Evolutionary conservation across 2,329 filamentous ascomycete species (phyloP).

Genomic region (Coniochaeta prunicola): DNA sequence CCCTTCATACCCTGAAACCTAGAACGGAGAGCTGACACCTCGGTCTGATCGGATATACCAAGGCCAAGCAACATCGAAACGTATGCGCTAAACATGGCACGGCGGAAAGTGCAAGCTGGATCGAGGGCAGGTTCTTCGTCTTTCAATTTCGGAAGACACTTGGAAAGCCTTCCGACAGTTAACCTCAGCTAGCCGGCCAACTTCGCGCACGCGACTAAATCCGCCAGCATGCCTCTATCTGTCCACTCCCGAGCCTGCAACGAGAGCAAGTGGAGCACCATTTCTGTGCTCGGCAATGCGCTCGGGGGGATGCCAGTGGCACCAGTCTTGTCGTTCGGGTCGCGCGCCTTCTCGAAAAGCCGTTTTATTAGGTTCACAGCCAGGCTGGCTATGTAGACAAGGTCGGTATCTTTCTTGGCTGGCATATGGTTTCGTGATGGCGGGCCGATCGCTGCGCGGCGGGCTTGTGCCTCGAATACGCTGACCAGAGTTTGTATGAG

Average conservation of each 20-base stretch:
- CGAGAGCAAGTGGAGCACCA: slow-evolving; percentile 58
- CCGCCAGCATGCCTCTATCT: slow-evolving; percentile 58
- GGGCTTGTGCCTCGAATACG: slow-evolving; percentile 46
- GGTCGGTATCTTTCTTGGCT: slow-evolving; percentile 38
- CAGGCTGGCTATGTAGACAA: slow-evolving; percentile 59
- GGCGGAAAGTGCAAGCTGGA: background rate
- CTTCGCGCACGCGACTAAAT: slow-evolving; percentile 32
- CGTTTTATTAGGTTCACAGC: slow-evolving; percentile 61
- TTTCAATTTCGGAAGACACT: background rate
- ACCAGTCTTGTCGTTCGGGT: slow-evolving; percentile 39
- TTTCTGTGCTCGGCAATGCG: slow-evolving; percentile 60
- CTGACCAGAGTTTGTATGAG: slow-evolving; percentile 61
- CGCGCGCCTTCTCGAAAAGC: slow-evolving; percentile 60
- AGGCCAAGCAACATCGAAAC: background rate
- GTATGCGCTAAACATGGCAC: background rate
- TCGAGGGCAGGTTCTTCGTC: background rate
- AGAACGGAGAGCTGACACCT: background rate
- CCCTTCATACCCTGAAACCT: background rate
- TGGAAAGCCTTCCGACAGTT: background rate
- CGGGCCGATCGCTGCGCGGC: slow-evolving; percentile 21
- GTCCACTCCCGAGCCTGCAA: slow-evolving; percentile 56
- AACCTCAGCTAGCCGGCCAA: background rate
- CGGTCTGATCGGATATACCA: background rate
- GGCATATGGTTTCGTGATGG: slow-evolving; percentile 14
- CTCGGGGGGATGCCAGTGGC: slow-evolving; percentile 45